phyloP scores from a whole-genome alignment of 768 basidiomycete genomes.

The Trametes punicea region DNA sequence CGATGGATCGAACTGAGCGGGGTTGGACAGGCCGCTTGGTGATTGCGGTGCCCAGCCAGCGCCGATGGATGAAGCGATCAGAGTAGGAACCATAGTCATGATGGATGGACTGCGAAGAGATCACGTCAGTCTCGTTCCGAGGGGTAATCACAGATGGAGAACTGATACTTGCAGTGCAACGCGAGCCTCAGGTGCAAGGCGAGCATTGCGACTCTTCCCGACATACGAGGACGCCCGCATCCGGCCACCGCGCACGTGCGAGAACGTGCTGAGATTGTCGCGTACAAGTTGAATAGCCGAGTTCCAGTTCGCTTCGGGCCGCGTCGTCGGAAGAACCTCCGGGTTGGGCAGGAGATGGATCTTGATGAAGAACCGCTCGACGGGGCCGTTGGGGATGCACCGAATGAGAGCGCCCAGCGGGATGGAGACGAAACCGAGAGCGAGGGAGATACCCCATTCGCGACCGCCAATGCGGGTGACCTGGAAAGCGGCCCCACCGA shows the following conservation, averaged over 20 bases:
- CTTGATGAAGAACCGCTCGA: constrained; percentile 58
- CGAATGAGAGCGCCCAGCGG: constrained; percentile 85
- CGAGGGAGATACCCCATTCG: constrained; percentile 93
- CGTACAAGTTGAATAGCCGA: constrained; percentile 77
- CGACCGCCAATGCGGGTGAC: constrained; percentile 74
- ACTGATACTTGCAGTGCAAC: constrained; percentile 42
- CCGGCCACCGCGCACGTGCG: constrained; percentile 85
- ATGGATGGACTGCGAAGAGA: constrained; percentile 52
- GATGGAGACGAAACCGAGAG: constrained; percentile 82
- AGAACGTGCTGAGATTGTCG: constrained; percentile 83
- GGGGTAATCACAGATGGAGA: constrained; percentile 3
- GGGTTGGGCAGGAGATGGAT: constrained; percentile 61
- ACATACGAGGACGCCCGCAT: constrained; percentile 84
- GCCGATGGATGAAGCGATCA: constrained; percentile 72
- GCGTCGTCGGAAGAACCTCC: constrained; percentile 60
- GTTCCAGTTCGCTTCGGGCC: constrained; percentile 65
- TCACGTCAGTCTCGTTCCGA: constrained; percentile 25
- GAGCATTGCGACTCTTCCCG: constrained; percentile 68
- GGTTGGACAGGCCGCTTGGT: constrained; percentile 62
- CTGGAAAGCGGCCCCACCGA: constrained; percentile 90
- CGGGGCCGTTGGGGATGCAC: constrained; percentile 73
- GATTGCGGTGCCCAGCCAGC: constrained; percentile 55
- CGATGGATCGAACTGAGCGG: constrained; percentile 73
- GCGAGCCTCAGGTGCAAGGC: constrained; percentile 44
- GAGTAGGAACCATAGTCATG: constrained; percentile 73